These are phyloP conservation scores for Dentipellis fragilis DNA, from an alignment of 768 basidiomycete species.

Conservation along the genomic window DNA sequence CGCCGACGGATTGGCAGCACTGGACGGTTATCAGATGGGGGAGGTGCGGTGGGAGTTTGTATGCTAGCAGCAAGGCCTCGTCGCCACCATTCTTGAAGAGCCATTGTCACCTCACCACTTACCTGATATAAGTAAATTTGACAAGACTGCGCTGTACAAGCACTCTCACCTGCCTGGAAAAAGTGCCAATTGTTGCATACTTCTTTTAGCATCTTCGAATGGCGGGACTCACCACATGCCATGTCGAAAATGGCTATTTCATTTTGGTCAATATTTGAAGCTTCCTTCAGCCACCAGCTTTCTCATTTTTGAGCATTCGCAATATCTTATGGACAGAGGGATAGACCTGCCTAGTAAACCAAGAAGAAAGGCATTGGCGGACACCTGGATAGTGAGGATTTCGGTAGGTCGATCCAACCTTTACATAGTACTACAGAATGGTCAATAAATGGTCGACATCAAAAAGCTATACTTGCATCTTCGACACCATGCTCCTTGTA, in stretches of 20 bases:
- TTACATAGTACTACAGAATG: slow-evolving; percentile 42
- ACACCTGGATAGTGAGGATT: slow-evolving; percentile 68
- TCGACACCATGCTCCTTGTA: slow-evolving; percentile 46
- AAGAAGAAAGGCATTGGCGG: slow-evolving; percentile 40
- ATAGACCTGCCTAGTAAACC: slow-evolving; percentile 37
- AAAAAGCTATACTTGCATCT: slow-evolving; percentile 28
- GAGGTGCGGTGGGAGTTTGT: too few relatives aligned
- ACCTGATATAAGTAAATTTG: not conserved
- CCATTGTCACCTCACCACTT: slow-evolving; percentile 49
- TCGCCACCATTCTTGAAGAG: slow-evolving; percentile 53
- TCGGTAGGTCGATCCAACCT: slow-evolving; percentile 58
- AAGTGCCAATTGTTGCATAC: too few relatives aligned
- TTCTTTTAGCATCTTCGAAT: too few relatives aligned
- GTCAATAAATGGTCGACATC: too few relatives aligned
- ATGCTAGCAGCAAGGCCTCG: slow-evolving; percentile 18
- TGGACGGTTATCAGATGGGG: too few relatives aligned
- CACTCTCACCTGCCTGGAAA: slow-evolving; percentile 19
- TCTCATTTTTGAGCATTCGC: not conserved
- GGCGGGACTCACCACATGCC: slow-evolving; percentile 32
- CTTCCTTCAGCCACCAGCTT: slow-evolving; percentile 30
- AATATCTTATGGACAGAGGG: not conserved
- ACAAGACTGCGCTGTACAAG: not conserved
- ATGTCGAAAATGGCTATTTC: slow-evolving; percentile 44
- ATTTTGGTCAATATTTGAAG: slow-evolving; percentile 10
- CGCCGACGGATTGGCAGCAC: too few relatives aligned